Percentiles rank a stretch among this genome's conserved stretches.
Conservation (phyloP, 2,329 filamentous ascomycete species). For the Triangularia setosa region DNA sequence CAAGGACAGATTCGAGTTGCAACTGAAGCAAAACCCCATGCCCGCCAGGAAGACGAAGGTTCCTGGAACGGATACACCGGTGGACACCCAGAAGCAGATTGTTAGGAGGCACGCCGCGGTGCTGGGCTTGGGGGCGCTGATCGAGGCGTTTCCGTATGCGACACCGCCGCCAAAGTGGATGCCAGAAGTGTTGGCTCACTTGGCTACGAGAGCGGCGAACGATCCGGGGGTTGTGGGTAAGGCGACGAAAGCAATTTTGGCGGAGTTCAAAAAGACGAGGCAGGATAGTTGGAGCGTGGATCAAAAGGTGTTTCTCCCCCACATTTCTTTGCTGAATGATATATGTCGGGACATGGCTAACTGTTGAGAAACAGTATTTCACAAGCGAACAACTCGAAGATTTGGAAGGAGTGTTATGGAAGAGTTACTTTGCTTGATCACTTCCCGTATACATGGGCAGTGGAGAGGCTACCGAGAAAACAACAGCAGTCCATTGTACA, state of each 20-base stretch:
- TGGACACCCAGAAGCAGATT: slow-evolving; percentile 71
- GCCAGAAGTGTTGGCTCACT: slow-evolving; percentile 81
- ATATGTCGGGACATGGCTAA: slow-evolving; percentile 20
- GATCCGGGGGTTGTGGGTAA: slow-evolving; percentile 92
- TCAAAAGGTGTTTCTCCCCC: slow-evolving; percentile 72
- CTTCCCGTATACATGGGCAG: not conserved
- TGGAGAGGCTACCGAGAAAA: not conserved
- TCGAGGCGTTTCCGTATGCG: slow-evolving; percentile 94
- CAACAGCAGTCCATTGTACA: too few species aligned
- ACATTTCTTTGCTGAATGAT: not conserved
- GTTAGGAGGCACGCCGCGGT: slow-evolving; percentile 86
- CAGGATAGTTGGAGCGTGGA: slow-evolving; percentile 99
- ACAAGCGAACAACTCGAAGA: slow-evolving; percentile 91
- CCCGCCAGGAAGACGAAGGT: slow-evolving; percentile 68
- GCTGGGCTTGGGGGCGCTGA: slow-evolving; percentile 80
- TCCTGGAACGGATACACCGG: slow-evolving; percentile 63
- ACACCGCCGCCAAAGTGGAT: slow-evolving; percentile 92
- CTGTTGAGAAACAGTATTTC: slow-evolving; percentile 57
- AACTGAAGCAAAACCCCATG: slow-evolving; percentile 79
- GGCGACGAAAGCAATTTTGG: slow-evolving; percentile 88
- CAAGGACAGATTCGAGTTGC: slow-evolving; percentile 72
- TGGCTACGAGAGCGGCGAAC: slow-evolving; percentile 80
- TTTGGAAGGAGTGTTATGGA: slow-evolving; percentile 94
- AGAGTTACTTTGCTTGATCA: slow-evolving; percentile 89
- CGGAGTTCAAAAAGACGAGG: slow-evolving; percentile 98